Conservation (phyloP, 2,329 filamentous ascomycete genomes). For the Pseudogymnoascus sp. region DNA sequence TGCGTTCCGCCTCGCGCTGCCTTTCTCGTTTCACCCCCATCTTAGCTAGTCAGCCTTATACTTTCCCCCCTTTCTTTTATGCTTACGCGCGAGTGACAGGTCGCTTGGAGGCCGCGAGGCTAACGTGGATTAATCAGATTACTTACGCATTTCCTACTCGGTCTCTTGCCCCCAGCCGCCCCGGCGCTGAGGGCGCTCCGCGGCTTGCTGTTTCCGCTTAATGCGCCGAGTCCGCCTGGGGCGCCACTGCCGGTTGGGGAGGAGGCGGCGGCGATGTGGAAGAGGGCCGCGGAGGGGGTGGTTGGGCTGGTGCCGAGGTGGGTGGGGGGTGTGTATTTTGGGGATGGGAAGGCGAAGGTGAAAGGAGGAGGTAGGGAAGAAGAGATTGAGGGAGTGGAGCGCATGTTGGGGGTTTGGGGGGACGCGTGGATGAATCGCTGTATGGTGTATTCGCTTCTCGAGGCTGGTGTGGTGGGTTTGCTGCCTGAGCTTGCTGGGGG, state of each 20-base stretch:
- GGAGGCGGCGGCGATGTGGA: slow-evolving; percentile 54
- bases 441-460: slow-evolving; percentile 73
- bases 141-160: neutral
- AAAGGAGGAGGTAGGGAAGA: slow-evolving; percentile 23
- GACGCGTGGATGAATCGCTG: slow-evolving; percentile 92
- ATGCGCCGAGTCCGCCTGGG: slow-evolving; percentile 59
- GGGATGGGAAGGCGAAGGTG: slow-evolving; percentile 35
- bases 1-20: neutral
- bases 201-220: slow-evolving; percentile 78
- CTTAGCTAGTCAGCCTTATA: neutral
- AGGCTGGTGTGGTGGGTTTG: slow-evolving; percentile 72
- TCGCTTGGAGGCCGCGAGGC: neutral
- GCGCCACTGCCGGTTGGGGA: slow-evolving; percentile 48
- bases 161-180: slow-evolving; percentile 14
- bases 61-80: neutral
- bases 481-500: slow-evolving; percentile 74
- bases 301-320: slow-evolving; percentile 37
- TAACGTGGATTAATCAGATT: neutral
- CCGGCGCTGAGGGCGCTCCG: slow-evolving; percentile 59
- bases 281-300: slow-evolving; percentile 57
- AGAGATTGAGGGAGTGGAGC: slow-evolving; percentile 34
- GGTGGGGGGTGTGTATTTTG: slow-evolving; percentile 31
- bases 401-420: slow-evolving; percentile 64
- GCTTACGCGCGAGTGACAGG: neutral
- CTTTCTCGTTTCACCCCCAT: neutral